Conservation (phyloP, 2,329 filamentous ascomycete species). For the Teratosphaeria zuluensis region DNA sequence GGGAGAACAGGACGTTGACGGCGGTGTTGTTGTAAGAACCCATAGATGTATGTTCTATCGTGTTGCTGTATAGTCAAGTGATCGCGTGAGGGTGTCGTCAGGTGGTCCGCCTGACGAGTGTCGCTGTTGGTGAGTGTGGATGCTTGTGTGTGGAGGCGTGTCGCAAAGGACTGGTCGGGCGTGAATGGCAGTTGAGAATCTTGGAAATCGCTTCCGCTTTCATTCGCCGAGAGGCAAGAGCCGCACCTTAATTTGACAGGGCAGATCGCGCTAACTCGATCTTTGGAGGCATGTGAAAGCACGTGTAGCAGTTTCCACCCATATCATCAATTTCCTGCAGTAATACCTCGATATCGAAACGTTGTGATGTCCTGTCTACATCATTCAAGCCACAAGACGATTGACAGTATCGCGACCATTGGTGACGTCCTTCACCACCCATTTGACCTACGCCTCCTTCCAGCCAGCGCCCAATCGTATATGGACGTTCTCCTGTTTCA, state of each 20-base stretch:
- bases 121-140: not conserved
- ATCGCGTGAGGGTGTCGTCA: not conserved
- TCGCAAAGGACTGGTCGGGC: not conserved
- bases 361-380: no score
- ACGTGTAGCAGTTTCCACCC: not conserved
- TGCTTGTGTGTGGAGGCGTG: not conserved
- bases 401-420: no score
- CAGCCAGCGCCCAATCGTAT: no score
- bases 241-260: not conserved
- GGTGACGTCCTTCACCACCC: no score
- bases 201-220: not conserved
- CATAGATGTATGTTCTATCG: constrained; percentile 6
- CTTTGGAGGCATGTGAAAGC: not conserved
- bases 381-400: no score
- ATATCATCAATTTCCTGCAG: not conserved
- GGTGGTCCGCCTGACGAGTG: constrained; percentile 5
- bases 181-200: not conserved
- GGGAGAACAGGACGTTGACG: constrained; percentile 5
- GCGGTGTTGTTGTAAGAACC: constrained; percentile 3
- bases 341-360: no score
- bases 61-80: not conserved
- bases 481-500: no score
- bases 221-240: not conserved
- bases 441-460: no score
- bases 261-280: not conserved